Conservation (phyloP, 148 eudicot genomes). For the Tetragonia tetragonoides region DNA sequence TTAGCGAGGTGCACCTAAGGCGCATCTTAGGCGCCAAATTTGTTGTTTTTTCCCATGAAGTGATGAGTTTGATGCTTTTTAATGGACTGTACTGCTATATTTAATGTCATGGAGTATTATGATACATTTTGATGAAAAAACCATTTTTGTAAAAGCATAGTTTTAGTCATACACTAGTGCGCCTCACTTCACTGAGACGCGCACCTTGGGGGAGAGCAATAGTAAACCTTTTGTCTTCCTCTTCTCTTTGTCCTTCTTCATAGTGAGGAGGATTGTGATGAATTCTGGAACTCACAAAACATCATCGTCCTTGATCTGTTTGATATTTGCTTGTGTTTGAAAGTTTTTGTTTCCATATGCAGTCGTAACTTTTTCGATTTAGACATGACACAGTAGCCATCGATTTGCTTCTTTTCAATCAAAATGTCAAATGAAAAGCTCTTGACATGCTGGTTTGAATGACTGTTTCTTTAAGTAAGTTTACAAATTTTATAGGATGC, state of each 20-base stretch:
- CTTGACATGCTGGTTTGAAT: not conserved
- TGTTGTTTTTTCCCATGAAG: too few relatives aligned
- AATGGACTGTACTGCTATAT: too few relatives aligned
- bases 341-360: not conserved
- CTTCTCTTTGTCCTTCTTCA: not conserved
- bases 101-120: too few relatives aligned
- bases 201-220: too few relatives aligned
- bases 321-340: not conserved
- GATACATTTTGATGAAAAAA: too few relatives aligned
- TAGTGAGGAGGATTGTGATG: not conserved
- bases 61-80: too few relatives aligned
- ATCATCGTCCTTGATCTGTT: not conserved
- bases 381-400: not conserved
- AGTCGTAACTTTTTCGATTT: too few relatives aligned
- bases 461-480: not conserved
- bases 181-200: too few relatives aligned
- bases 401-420: not conserved
- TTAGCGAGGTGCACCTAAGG: too few relatives aligned
- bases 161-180: too few relatives aligned
- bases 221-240: not conserved
- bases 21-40: too few relatives aligned
- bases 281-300: not conserved
- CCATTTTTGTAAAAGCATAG: too few relatives aligned
- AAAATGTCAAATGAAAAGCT: not conserved
- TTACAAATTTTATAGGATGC: slow-evolving; percentile 53